phyloP scores from a whole-genome alignment of 495 filamentous ascomycete species.

The Collariella sp. region DNA sequence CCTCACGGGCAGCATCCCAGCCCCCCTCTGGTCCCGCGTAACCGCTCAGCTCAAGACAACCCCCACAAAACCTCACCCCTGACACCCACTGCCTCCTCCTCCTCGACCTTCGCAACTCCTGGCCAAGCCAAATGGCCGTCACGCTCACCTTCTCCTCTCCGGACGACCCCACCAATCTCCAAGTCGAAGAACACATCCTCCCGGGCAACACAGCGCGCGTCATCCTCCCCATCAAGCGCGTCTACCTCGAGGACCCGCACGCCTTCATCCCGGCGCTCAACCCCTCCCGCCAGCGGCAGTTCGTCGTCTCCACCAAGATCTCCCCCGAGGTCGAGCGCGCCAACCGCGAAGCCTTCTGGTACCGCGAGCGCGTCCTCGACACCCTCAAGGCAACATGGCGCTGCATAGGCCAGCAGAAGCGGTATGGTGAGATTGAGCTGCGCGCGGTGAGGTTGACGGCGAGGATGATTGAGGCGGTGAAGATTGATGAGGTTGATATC shows the following conservation, averaged over 20 bases:
- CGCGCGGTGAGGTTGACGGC: slow-evolving; percentile 62
- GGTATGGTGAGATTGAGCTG: no score
- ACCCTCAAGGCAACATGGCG: slow-evolving; percentile 60
- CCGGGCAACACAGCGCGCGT: slow-evolving; percentile 73
- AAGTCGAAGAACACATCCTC: slow-evolving; percentile 49
- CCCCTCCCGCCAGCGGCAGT: slow-evolving; percentile 68
- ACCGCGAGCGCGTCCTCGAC: slow-evolving; percentile 73
- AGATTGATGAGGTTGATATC: slow-evolving; percentile 70
- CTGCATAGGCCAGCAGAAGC: slow-evolving; percentile 30
- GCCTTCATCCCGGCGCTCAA: slow-evolving; percentile 74
- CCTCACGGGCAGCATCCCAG: slow-evolving; percentile 46
- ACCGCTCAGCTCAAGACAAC: slow-evolving; percentile 16
- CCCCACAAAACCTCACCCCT: slow-evolving; percentile 24
- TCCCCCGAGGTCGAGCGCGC: slow-evolving; percentile 71
- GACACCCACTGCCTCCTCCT: slow-evolving; percentile 70
- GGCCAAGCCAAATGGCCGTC: slow-evolving; percentile 67
- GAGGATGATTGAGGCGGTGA: slow-evolving; percentile 76
- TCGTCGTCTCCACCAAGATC: slow-evolving; percentile 75
- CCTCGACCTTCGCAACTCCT: slow-evolving; percentile 79
- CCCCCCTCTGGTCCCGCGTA: slow-evolving; percentile 35
- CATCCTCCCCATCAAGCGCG: slow-evolving; percentile 64
- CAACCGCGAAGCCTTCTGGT: slow-evolving; percentile 85
- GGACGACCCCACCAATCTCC: slow-evolving; percentile 17
- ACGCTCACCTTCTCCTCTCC: slow-evolving; percentile 31
- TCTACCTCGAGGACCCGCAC: slow-evolving; percentile 68